phyloP scores from a whole-genome alignment of 345 rosid genomes.

The Nephelium lappaceum region DNA sequence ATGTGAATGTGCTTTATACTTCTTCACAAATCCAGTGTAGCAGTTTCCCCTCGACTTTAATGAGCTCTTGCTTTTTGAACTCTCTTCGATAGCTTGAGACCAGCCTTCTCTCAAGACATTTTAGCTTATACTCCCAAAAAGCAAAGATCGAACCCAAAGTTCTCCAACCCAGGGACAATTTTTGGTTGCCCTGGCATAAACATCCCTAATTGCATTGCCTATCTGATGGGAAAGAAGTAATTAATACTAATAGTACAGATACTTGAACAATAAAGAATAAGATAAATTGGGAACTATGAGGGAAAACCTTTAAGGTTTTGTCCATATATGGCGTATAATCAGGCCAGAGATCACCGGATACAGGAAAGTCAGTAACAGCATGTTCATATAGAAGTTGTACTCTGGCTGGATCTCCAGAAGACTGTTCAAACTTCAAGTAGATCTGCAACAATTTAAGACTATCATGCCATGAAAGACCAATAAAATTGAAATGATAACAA shows the following conservation, averaged over 20 bases:
- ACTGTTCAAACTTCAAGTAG: constrained; percentile 80
- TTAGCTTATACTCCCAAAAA: constrained; percentile 16
- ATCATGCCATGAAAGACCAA: constrained; percentile 24
- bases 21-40: too few species aligned
- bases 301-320: constrained; percentile 79
- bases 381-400: constrained; percentile 88
- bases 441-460: constrained; percentile 47
- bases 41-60: too few species aligned
- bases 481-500: neutral
- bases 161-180: constrained; percentile 90
- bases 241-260: neutral
- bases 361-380: constrained; percentile 72
- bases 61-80: too few species aligned
- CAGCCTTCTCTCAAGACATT: too few species aligned
- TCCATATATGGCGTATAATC: constrained; percentile 77
- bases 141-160: constrained; percentile 82
- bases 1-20: too few species aligned
- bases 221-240: constrained; percentile 43
- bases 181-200: constrained; percentile 76
- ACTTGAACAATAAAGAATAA: neutral
- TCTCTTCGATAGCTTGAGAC: too few species aligned
- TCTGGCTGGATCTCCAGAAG: constrained; percentile 80
- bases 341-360: constrained; percentile 87
- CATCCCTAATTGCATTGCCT: constrained; percentile 65
- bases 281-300: constrained; percentile 8